A percentile compares a stretch with the other conserved stretches of the same genome.
phyloP scores from a whole-genome alignment of 305 asterid species.

The Euphrasia arctica region DNA sequence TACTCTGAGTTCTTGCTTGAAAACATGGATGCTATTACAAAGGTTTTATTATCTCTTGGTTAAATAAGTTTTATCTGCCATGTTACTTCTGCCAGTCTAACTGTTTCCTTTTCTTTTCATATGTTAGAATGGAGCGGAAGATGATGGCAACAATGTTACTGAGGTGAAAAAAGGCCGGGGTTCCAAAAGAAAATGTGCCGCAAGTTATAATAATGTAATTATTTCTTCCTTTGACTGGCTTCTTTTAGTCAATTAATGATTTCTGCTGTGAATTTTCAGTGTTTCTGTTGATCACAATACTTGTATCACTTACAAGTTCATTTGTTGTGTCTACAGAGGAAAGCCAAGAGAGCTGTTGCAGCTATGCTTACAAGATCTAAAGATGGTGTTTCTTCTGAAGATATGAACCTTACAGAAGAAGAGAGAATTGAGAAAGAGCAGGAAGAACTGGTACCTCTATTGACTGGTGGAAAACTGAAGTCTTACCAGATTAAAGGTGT shows the following conservation, averaged over 20 bases:
- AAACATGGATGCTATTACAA: conserved; percentile 86
- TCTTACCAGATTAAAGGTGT: conserved; percentile 89
- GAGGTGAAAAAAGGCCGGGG: conserved; percentile 65
- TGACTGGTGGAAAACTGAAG: conserved; percentile 95
- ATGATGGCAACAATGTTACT: conserved; percentile 34
- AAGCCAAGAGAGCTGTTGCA: conserved; percentile 92
- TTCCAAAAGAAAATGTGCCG: conserved; percentile 59
- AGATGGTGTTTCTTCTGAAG: conserved; percentile 64
- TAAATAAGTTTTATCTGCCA: conserved; percentile 12
- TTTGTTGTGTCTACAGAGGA: conserved; percentile 43
- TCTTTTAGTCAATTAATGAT: conserved; percentile 3
- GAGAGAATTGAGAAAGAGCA: conserved; percentile 82
- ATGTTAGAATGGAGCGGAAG: conserved; percentile 53
- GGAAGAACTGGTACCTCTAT: conserved; percentile 72
- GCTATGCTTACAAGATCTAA: conserved; percentile 85
- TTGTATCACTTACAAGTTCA: not conserved
- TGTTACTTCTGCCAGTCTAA: conserved; percentile 24
- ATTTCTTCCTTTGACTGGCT: conserved; percentile 17
- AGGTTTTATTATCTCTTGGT: conserved; percentile 37
- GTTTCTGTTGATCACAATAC: conserved; percentile 4
- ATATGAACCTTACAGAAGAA: conserved; percentile 59
- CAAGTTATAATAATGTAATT: conserved; percentile 63
- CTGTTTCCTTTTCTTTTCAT: conserved; percentile 23
- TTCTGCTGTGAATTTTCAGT: not conserved
- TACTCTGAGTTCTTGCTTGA: conserved; percentile 88